These are phyloP conservation scores for Eleusine coracana DNA, from an alignment of 176 grass and related monocot genomes.

Conservation along the genomic window DNA sequence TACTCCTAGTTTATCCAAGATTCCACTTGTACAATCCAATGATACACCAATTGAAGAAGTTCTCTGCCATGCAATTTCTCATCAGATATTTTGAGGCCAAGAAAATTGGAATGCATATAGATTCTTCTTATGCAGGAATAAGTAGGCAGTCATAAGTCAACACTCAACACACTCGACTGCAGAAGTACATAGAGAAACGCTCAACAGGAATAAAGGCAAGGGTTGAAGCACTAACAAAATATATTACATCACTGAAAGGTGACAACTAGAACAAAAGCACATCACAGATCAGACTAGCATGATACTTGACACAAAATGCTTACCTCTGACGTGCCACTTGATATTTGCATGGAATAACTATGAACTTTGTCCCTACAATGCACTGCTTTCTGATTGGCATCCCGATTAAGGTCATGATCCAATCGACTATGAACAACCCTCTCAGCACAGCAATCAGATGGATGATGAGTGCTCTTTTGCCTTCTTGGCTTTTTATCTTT, in stretches of 20 bases:
- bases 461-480: constrained; percentile 35
- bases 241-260: not conserved
- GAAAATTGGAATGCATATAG: not conserved
- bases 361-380: constrained; percentile 10
- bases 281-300: not conserved
- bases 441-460: constrained; percentile 27
- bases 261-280: not conserved
- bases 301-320: constrained; percentile 6
- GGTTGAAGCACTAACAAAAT: not conserved
- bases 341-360: constrained; percentile 27
- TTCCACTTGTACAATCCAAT: constrained; percentile 29
- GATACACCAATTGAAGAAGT: constrained; percentile 38
- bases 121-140: constrained; percentile 1
- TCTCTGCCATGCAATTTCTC: constrained; percentile 52
- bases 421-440: constrained; percentile 22
- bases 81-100: constrained; percentile 21
- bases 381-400: constrained; percentile 11
- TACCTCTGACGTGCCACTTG: constrained; percentile 43
- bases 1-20: constrained; percentile 44
- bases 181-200: not conserved
- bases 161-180: not conserved
- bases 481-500: constrained; percentile 59
- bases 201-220: not conserved
- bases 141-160: constrained; percentile 18
- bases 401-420: constrained; percentile 1